A percentile compares a stretch with the other conserved stretches of the same genome.
Evolutionary conservation across 768 basidiomycete species (phyloP).

Genomic region (Rhizopogon roseolus): DNA sequence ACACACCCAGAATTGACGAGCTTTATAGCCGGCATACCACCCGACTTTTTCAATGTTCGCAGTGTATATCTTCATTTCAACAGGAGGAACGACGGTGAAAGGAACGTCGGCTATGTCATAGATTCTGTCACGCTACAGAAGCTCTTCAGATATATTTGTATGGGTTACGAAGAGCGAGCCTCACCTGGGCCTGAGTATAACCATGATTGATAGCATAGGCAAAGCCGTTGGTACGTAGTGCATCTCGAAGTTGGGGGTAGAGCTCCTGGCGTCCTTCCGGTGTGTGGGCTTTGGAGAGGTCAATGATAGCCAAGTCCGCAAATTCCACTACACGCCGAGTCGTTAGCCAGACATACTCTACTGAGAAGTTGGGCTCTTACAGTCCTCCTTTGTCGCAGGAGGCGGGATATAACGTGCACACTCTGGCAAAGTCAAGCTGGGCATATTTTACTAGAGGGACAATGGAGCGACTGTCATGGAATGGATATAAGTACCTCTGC

Average conservation of each 20-base stretch:
- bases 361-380: too few species aligned
- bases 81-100: conserved; percentile 32
- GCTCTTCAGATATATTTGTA: not conserved
- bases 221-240: conserved; percentile 26
- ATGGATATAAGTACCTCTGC: too few species aligned
- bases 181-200: conserved; percentile 35
- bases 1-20: conserved; percentile 41
- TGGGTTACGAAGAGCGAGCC: not conserved
- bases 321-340: not conserved
- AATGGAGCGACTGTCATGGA: too few species aligned
- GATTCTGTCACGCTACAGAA: conserved; percentile 34
- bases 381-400: not conserved
- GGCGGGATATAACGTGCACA: not conserved
- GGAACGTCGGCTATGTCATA: conserved; percentile 44
- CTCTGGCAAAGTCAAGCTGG: not conserved
- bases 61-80: conserved; percentile 37
- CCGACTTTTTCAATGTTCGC: conserved; percentile 33
- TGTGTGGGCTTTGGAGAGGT: not conserved
- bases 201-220: conserved; percentile 49
- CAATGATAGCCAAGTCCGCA: conserved; percentile 1
- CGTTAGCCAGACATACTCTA: not conserved
- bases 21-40: conserved; percentile 44
- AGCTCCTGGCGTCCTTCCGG: not conserved
- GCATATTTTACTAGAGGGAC: not conserved
- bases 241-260: not conserved